These are phyloP conservation scores for Septoria linicola DNA, from an alignment of 2,329 filamentous ascomycete genomes.

Conservation along the genomic window DNA sequence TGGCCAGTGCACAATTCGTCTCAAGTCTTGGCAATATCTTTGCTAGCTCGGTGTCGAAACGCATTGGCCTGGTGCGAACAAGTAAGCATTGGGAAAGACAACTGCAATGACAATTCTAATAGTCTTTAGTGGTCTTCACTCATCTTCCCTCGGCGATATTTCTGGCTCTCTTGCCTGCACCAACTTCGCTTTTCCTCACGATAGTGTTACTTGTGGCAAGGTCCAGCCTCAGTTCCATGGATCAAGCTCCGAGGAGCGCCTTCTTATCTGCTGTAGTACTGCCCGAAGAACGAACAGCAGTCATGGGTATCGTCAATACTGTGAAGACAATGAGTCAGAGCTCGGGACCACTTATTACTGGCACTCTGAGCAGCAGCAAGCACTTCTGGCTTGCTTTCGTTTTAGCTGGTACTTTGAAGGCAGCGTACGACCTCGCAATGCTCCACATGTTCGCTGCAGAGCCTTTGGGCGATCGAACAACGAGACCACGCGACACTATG, in stretches of 20 bases:
- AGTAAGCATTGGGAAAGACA: too few species aligned
- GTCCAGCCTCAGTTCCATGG: conserved; percentile 65
- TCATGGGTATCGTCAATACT: conserved; percentile 69
- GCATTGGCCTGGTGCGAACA: conserved; percentile 60
- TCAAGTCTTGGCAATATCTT: conserved; percentile 45
- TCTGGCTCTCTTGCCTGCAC: conserved; percentile 59
- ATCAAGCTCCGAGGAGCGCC: conserved; percentile 66
- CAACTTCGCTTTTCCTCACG: conserved; percentile 53
- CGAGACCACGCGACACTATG: too few species aligned
- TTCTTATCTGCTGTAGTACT: conserved; percentile 67
- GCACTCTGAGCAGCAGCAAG: conserved; percentile 57
- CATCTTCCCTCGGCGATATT: conserved; percentile 68
- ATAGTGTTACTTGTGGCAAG: conserved; percentile 62
- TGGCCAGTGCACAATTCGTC: conserved; percentile 49
- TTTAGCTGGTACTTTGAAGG: conserved; percentile 62
- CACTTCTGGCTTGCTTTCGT: conserved; percentile 64
- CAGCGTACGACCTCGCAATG: conserved; percentile 44
- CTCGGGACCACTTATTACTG: conserved; percentile 63
- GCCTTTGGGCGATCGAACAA: too few species aligned
- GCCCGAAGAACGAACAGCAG: conserved; percentile 65
- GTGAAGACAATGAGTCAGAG: conserved; percentile 66
- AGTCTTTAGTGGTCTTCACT: conserved; percentile 55
- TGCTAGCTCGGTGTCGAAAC: conserved; percentile 64
- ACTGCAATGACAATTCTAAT: too few species aligned
- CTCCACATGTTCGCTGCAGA: conserved; percentile 32